These are phyloP conservation scores for Rhodotorula graminis DNA, from an alignment of 768 basidiomycete genomes.

Conservation along the genomic window DNA sequence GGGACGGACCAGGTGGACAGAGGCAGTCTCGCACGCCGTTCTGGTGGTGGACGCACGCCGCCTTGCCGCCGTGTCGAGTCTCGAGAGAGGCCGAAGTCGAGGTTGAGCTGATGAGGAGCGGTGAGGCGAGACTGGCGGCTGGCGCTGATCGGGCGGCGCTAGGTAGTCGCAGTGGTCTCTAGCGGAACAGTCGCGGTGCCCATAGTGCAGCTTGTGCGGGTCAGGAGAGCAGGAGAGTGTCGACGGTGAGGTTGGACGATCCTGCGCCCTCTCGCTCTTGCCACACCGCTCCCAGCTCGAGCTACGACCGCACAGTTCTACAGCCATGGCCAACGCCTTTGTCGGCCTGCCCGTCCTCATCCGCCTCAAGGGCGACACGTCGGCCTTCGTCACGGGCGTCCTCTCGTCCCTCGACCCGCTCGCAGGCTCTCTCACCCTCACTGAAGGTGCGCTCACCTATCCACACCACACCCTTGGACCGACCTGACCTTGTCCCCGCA, in stretches of 20 bases:
- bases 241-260: neutral
- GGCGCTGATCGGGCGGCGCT: too few relatives aligned
- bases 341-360: constrained; percentile 26
- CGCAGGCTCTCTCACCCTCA: neutral
- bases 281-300: too few relatives aligned
- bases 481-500: neutral
- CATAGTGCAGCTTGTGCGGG: too few relatives aligned
- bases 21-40: too few relatives aligned
- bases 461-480: neutral
- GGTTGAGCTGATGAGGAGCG: neutral
- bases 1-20: too few relatives aligned
- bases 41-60: too few relatives aligned
- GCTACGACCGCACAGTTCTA: neutral
- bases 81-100: neutral
- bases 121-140: neutral
- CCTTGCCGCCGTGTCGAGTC: too few relatives aligned
- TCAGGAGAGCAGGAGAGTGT: neutral
- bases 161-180: too few relatives aligned
- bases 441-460: neutral
- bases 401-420: constrained; percentile 9
- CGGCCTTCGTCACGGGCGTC: neutral
- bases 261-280: too few relatives aligned
- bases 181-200: too few relatives aligned
- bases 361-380: neutral
- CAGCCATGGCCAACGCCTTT: constrained; percentile 3